These are phyloP conservation scores for Fusarium coffeatum DNA, from an alignment of 2,329 filamentous ascomycete genomes.

Conservation along the genomic window DNA sequence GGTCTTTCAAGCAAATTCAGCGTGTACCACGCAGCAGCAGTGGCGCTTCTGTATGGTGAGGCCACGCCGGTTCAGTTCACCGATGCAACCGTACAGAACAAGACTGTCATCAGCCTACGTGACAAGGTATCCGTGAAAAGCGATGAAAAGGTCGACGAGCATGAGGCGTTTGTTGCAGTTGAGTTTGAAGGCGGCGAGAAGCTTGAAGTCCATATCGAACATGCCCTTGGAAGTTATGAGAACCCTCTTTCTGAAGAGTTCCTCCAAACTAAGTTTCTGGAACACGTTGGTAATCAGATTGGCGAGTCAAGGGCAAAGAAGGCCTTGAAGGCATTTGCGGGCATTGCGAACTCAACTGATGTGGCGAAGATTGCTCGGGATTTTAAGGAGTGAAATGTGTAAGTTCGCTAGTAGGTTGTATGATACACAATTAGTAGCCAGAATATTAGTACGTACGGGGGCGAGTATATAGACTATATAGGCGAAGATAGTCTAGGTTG, in stretches of 20 bases:
- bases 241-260: neutral
- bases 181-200: conserved; percentile 1
- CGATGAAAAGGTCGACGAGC: conserved; percentile 1
- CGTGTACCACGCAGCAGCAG: conserved; percentile 3
- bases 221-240: conserved; percentile 2
- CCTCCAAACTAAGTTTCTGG: conserved; percentile 1
- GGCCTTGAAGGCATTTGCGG: neutral
- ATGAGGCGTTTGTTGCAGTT: conserved; percentile 1
- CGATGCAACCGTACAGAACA: neutral
- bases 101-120: neutral
- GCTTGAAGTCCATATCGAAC: neutral
- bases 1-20: conserved; percentile 3
- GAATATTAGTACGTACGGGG: too few relatives aligned
- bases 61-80: neutral
- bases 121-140: neutral
- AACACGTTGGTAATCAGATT: conserved; percentile 5
- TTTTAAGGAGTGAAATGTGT: neutral
- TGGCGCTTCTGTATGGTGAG: neutral
- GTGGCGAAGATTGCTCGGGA: neutral
- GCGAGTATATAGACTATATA: too few relatives aligned
- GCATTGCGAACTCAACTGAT: neutral
- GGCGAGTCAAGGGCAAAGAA: neutral
- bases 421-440: too few relatives aligned
- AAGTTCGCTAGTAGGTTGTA: neutral
- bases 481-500: too few relatives aligned